phyloP scores from a whole-genome alignment of 306 rosid genomes.

The Trifolium repens region DNA sequence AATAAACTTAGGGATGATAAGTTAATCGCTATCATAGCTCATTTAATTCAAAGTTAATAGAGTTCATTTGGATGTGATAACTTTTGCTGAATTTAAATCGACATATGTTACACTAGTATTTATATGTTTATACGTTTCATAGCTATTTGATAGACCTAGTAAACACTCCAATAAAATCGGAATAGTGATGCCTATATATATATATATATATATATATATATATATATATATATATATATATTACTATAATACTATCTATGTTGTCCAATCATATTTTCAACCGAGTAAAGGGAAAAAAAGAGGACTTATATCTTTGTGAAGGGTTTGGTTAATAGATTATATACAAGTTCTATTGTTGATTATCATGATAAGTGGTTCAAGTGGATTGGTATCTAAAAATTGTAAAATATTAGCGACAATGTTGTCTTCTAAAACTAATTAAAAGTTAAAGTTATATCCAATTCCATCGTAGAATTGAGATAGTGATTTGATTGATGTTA shows the following conservation, averaged over 20 bases:
- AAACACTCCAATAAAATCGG: constrained; percentile 7
- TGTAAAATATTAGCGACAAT: too few relatives aligned
- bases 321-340: neutral
- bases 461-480: too few relatives aligned
- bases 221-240: neutral
- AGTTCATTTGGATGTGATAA: neutral
- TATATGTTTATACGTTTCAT: neutral
- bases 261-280: constrained; percentile 1
- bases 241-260: neutral
- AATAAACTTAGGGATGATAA: neutral
- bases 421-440: neutral
- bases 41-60: neutral
- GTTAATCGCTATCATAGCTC: neutral
- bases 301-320: neutral
- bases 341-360: neutral
- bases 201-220: too few relatives aligned
- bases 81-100: constrained; percentile 10
- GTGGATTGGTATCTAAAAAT: neutral
- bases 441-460: too few relatives aligned
- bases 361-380: neutral
- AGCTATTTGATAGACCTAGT: neutral
- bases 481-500: neutral
- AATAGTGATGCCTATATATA: too few relatives aligned
- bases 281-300: neutral
- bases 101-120: neutral